A percentile compares a stretch with the other conserved stretches of the same genome.
Conservation (phyloP, 2,329 filamentous ascomycete species). For the Hymenoscyphus occultus region DNA sequence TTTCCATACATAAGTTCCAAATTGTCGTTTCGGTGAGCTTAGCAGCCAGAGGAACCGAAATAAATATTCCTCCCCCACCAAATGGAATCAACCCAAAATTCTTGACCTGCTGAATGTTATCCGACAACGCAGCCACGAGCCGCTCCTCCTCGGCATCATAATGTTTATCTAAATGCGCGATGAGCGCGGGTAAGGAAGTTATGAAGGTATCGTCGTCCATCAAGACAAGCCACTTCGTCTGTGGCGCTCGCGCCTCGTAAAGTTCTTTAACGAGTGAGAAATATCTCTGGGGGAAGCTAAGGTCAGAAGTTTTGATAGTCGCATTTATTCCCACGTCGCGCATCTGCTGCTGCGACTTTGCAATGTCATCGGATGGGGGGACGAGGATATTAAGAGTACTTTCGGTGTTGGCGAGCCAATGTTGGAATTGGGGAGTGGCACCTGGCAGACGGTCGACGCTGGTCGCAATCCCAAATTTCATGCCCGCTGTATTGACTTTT, state of each 20-base stretch:
- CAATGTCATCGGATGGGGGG: slow-evolving; percentile 15
- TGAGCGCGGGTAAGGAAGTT: slow-evolving; percentile 27
- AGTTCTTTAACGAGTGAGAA: slow-evolving; percentile 30
- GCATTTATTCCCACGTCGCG: slow-evolving; percentile 20
- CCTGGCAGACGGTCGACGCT: slow-evolving; percentile 23
- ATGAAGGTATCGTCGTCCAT: slow-evolving; percentile 35
- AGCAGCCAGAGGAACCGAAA: slow-evolving; percentile 28
- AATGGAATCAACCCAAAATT: slow-evolving; percentile 28
- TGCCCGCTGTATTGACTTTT: slow-evolving; percentile 23
- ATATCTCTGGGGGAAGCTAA: slow-evolving; percentile 23
- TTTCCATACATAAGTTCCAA: slow-evolving; percentile 24
- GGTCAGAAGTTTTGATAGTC: slow-evolving; percentile 17
- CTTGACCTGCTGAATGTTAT: slow-evolving; percentile 26
- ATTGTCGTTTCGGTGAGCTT: slow-evolving; percentile 15
- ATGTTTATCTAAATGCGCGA: slow-evolving; percentile 21
- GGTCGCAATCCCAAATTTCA: slow-evolving; percentile 31
- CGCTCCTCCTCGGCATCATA: slow-evolving; percentile 23
- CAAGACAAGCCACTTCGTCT: slow-evolving; percentile 31
- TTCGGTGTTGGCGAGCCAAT: slow-evolving; percentile 27
- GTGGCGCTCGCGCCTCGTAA: slow-evolving; percentile 24
- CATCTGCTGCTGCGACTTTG: slow-evolving; percentile 18
- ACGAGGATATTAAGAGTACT: slow-evolving; percentile 25
- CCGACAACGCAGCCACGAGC: slow-evolving; percentile 26
- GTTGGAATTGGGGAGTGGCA: slow-evolving; percentile 25
- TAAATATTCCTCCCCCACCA: slow-evolving; percentile 32